phyloP scores from a whole-genome alignment of 495 filamentous ascomycete genomes.

The Penicillium cataractarum region DNA sequence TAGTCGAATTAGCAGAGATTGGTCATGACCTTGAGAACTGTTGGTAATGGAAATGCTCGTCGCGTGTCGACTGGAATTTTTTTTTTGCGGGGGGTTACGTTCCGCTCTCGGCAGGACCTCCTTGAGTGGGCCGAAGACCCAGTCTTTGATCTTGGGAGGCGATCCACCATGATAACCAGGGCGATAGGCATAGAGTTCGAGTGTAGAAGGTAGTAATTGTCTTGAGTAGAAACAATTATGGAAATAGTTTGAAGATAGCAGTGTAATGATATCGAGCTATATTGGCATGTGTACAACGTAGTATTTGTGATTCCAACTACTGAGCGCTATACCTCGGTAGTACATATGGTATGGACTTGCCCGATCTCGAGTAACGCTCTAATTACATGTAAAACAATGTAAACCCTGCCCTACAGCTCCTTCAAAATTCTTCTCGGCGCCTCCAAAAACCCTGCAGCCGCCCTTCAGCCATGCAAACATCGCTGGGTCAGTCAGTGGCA shows the following conservation, averaged over 20 bases:
- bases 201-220: background rate
- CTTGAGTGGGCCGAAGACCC: conserved; percentile 24
- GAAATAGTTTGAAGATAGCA: background rate
- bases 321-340: background rate
- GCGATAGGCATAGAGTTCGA: background rate
- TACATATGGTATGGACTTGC: too few species aligned
- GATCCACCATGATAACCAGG: conserved; percentile 11
- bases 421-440: background rate
- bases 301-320: too few species aligned
- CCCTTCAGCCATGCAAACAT: conserved; percentile 3
- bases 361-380: too few species aligned
- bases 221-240: background rate
- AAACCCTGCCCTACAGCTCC: background rate
- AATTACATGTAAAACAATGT: too few species aligned
- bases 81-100: conserved; percentile 30
- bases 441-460: conserved; percentile 7
- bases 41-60: conserved; percentile 28
- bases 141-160: background rate
- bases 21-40: conserved; percentile 20
- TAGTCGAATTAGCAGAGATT: conserved; percentile 17
- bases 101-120: conserved; percentile 32
- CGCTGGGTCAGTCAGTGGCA: conserved; percentile 21
- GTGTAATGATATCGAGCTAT: too few species aligned
- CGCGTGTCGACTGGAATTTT: conserved; percentile 13
- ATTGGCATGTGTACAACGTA: too few species aligned